Conservation (phyloP, 345 rosid genomes). For the Hypericum perforatum region DNA sequence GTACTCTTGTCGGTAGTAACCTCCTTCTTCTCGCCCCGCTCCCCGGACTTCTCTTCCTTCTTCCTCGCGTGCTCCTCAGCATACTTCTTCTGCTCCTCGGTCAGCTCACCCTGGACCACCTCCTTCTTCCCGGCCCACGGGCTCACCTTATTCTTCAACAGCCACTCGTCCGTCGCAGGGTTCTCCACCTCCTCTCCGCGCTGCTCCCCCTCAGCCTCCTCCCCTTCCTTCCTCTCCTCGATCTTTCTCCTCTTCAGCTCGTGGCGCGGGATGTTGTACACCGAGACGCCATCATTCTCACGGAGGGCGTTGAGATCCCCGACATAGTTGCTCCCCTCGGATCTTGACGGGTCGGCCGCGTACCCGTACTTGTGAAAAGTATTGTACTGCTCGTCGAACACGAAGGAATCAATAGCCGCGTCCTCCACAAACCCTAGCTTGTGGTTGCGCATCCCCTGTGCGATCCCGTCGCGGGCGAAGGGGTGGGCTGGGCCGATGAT, state of each 20-base stretch:
- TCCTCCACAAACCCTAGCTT: slow-evolving; percentile 95
- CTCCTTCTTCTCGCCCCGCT: slow-evolving; percentile 63
- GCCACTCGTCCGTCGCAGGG: slow-evolving; percentile 76
- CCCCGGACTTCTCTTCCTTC: slow-evolving; percentile 73
- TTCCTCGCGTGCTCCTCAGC: slow-evolving; percentile 93
- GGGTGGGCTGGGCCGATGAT: slow-evolving; percentile 82
- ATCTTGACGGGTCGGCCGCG: slow-evolving; percentile 72
- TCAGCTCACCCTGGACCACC: slow-evolving; percentile 61
- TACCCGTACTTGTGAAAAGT: slow-evolving; percentile 84
- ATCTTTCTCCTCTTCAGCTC: slow-evolving; percentile 72
- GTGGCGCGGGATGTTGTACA: slow-evolving; percentile 67
- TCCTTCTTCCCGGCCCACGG: slow-evolving; percentile 98
- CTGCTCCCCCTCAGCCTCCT: slow-evolving; percentile 19
- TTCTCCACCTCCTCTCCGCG: slow-evolving; percentile 53
- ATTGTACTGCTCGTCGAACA: slow-evolving; percentile 86
- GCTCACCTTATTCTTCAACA: slow-evolving; percentile 71
- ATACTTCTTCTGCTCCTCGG: slow-evolving; percentile 95
- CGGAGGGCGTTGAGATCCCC: slow-evolving; percentile 67
- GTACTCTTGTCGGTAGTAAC: slow-evolving; percentile 69
- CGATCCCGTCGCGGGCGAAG: slow-evolving; percentile 85
- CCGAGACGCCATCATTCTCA: slow-evolving; percentile 57
- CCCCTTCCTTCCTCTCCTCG: slow-evolving; percentile 45
- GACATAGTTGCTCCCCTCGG: slow-evolving; percentile 46
- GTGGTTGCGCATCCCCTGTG: slow-evolving; percentile 96
- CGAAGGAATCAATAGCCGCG: slow-evolving; percentile 71